Evolutionary conservation across 352 stramenopile species (phyloP).

Genomic region (Phytopythium cucurbitacearum): DNA sequence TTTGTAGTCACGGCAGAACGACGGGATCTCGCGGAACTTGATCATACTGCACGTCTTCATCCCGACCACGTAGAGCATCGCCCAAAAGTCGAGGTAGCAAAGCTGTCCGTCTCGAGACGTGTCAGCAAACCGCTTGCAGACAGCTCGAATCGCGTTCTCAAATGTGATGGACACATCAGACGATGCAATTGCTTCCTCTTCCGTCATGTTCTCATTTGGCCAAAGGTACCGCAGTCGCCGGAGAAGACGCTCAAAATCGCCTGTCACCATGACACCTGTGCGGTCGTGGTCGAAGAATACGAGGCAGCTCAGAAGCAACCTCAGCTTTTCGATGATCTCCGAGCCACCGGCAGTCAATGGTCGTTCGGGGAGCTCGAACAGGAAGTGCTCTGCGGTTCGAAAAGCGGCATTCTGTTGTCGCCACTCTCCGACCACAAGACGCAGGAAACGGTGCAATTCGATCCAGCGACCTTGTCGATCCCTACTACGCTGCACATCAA

Average conservation of each 20-base stretch:
- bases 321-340: conserved; percentile 44
- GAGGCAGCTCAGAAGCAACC: conserved; percentile 64
- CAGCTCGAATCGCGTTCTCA: conserved; percentile 44
- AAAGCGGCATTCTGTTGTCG: conserved; percentile 61
- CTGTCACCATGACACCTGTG: conserved; percentile 31
- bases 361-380: conserved; percentile 39
- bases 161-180: conserved; percentile 37
- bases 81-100: conserved; percentile 83
- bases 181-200: conserved; percentile 21
- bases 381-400: conserved; percentile 32
- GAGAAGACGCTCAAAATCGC: conserved; percentile 53
- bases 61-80: conserved; percentile 74
- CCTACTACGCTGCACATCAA: too few relatives aligned
- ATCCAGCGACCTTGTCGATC: conserved; percentile 26
- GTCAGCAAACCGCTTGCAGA: conserved; percentile 45
- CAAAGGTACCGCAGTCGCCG: conserved; percentile 61
- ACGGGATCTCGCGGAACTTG: conserved; percentile 63
- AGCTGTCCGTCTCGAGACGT: conserved; percentile 50
- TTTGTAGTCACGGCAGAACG: conserved; percentile 73
- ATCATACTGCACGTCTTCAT: conserved; percentile 48
- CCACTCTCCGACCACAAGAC: conserved; percentile 65
- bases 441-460: conserved; percentile 62
- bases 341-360: conserved; percentile 9
- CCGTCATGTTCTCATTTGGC: conserved; percentile 38
- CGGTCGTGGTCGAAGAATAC: conserved; percentile 71